Percentiles rank a stretch among this genome's conserved stretches.
These are phyloP conservation scores for Pleurotus tuber-regium DNA, from an alignment of 768 basidiomycete genomes.

Conservation along the genomic window DNA sequence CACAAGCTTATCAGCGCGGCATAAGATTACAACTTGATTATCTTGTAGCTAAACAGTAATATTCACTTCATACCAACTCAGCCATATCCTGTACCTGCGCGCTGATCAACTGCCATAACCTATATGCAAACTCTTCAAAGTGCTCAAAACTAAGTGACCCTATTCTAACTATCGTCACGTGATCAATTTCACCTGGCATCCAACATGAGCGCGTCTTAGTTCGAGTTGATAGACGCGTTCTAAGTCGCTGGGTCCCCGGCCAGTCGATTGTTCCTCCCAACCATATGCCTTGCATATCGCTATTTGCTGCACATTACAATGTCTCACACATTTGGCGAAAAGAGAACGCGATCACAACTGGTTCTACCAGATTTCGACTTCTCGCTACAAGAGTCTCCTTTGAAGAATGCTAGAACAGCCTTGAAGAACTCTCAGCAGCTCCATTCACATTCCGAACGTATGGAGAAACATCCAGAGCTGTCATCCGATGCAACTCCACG, in stretches of 20 bases:
- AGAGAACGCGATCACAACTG: slow-evolving; percentile 50
- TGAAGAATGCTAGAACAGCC: slow-evolving; percentile 49
- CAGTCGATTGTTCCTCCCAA: not conserved
- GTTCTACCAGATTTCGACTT: slow-evolving; percentile 44
- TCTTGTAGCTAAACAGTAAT: no score
- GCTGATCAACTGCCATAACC: no score
- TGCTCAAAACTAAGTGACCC: no score
- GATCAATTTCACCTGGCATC: no score
- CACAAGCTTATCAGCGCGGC: no score
- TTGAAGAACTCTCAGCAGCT: slow-evolving; percentile 24
- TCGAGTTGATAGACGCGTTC: slow-evolving; percentile 7
- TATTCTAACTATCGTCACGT: no score
- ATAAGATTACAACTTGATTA: no score
- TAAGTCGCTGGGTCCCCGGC: not conserved
- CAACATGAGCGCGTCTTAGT: slow-evolving; percentile 6
- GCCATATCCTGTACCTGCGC: no score
- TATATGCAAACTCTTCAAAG: no score
- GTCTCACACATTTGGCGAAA: slow-evolving; percentile 5
- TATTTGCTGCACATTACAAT: slow-evolving; percentile 30
- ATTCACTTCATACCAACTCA: no score
- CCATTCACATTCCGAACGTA: slow-evolving; percentile 11
- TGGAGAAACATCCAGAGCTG: slow-evolving; percentile 11
- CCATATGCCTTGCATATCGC: slow-evolving; percentile 12
- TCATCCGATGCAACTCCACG: not conserved
- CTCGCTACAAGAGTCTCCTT: slow-evolving; percentile 43